These are phyloP conservation scores for Aspergillus sp. DNA, from an alignment of 2,329 filamentous ascomycete species.

Conservation along the genomic window DNA sequence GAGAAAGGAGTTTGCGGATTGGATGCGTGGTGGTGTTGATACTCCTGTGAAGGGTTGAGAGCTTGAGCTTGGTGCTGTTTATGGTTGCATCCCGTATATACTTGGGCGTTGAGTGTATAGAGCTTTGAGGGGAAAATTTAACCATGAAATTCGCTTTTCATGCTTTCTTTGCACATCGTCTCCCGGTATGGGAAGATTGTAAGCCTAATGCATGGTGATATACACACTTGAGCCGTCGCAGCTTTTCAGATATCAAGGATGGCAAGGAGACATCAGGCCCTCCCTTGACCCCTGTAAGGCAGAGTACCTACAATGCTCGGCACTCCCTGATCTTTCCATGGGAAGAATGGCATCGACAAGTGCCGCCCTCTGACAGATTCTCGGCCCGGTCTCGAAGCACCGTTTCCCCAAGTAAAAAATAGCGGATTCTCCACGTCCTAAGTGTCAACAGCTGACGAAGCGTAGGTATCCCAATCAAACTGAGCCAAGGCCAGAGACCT, in stretches of 20 bases:
- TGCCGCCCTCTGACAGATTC: neutral
- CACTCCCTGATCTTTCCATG: neutral
- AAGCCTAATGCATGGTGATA: neutral
- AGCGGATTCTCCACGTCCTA: too few relatives aligned
- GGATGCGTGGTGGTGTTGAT: slow-evolving; percentile 54
- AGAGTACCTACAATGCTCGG: neutral
- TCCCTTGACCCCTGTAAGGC: neutral
- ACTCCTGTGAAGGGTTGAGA: slow-evolving; percentile 18
- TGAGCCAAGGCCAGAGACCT: too few relatives aligned
- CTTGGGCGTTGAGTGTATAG: neutral
- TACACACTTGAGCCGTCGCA: neutral
- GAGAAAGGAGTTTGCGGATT: slow-evolving; percentile 74
- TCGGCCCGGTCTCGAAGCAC: neutral
- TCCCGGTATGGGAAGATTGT: neutral
- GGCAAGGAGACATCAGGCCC: neutral
- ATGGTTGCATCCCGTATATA: neutral
- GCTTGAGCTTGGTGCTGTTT: neutral
- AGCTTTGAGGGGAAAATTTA: neutral
- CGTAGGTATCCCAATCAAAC: neutral
- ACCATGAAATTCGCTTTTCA: neutral
- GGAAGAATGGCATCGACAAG: neutral
- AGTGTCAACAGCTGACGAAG: neutral
- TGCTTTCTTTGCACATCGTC: neutral
- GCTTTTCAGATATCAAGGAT: neutral
- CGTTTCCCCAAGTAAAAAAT: neutral